Evolutionary conservation across 2,329 filamentous ascomycete species (phyloP), one percentile per base, ranked within the genome.

Genomic region (Botrytis porri): DNA sequence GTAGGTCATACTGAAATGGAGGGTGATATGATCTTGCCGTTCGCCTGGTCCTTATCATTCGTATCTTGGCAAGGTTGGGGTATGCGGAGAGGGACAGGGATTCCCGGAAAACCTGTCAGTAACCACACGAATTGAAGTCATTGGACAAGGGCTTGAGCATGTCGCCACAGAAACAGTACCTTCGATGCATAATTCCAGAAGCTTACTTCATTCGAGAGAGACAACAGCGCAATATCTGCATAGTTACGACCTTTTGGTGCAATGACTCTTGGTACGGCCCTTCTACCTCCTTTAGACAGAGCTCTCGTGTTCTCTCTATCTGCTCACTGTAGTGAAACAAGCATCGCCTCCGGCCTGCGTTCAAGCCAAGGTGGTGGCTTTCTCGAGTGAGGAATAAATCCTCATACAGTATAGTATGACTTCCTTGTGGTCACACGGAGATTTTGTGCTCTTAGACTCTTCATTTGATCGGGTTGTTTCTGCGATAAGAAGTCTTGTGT

Each of bases 181-280:
- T 72, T 67, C 62, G 61, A 37, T 51, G 48, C 61, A 72, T 60
- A 20, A 7, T 72, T 72, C 70, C 12, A 57, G 70, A 72, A 67
- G 22, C 20, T 48, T 72, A 41, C 70, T 39, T 48, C 9, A 54
- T 67, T 67, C 4, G 20, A 51, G 2, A 57, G 22, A 12, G 32
- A 61, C 10, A 25, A 41, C 35, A 60, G n/a, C 35, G n/a, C 16
- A 16, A 39, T 43, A 43, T 71, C 69, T 65, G 60, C 45, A 64
- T 71, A 37, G 25, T 57, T 18, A 32, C 64, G 43, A 59, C 48
- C 48, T 59, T 8, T 51, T 59, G 14, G 35, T 6, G 69, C 37
- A 32, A 60, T 60, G 29, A 22, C 32, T 54, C 60, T 45, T 71
- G 35, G 4, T 41, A 43, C 41, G 62, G n/a, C n/a, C 62, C 43